Percentiles rank a stretch among this genome's conserved stretches.
phyloP scores from a whole-genome alignment of 2,329 filamentous ascomycete species.

The Aureobasidium leucospermi region DNA sequence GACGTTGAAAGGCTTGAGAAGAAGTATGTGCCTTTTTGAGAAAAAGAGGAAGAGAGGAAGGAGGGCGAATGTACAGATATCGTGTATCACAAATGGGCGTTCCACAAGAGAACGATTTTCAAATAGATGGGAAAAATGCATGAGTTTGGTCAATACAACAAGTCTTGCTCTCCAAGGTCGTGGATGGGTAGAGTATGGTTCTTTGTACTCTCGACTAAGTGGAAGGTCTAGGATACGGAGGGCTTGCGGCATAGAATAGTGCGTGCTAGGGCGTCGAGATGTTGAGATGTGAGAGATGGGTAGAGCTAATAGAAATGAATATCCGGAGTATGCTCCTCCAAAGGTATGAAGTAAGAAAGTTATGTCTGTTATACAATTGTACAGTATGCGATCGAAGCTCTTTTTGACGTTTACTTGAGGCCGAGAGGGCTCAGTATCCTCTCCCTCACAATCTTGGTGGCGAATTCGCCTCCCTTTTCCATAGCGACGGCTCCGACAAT shows the following conservation, averaged over 20 bases:
- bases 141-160: too few relatives aligned
- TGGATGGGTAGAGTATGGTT: too few relatives aligned
- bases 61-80: conserved; percentile 9
- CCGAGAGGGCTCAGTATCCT: conserved; percentile 56
- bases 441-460: conserved; percentile 67
- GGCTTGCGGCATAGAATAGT: too few relatives aligned
- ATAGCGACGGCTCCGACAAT: conserved; percentile 85
- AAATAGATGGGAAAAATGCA: too few relatives aligned
- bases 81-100: not conserved
- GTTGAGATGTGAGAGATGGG: too few relatives aligned
- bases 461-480: conserved; percentile 73
- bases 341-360: not conserved
- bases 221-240: too few relatives aligned
- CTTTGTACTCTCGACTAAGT: too few relatives aligned
- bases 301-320: too few relatives aligned
- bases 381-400: conserved; percentile 4
- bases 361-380: conserved; percentile 9
- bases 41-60: conserved; percentile 19
- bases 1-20: conserved; percentile 17
- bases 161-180: too few relatives aligned
- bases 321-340: too few relatives aligned
- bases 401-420: conserved; percentile 17
- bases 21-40: conserved; percentile 17
- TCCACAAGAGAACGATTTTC: not conserved
- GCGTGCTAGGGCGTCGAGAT: too few relatives aligned